Percentiles rank a stretch among this genome's conserved stretches.
phyloP scores from a whole-genome alignment of 2,329 filamentous ascomycete species.

The Clathrospora elynae region DNA sequence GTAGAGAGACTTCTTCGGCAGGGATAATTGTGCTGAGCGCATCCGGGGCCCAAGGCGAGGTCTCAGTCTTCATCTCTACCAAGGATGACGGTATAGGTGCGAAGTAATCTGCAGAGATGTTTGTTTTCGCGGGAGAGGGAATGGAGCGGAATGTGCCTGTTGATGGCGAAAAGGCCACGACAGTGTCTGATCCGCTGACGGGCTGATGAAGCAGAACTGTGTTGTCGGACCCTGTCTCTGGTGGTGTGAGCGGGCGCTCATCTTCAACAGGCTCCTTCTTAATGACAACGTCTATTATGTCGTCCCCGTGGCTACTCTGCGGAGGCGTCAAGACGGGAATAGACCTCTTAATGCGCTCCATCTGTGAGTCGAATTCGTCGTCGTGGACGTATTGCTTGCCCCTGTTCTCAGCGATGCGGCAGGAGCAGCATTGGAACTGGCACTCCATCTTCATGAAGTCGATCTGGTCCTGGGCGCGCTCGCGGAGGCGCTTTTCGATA shows the following conservation, averaged over 20 bases:
- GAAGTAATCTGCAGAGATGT: slow-evolving; percentile 8
- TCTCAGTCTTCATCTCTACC: slow-evolving; percentile 24
- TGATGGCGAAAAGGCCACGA: slow-evolving; percentile 44
- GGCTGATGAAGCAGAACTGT: slow-evolving; percentile 16
- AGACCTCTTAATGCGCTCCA: slow-evolving; percentile 50
- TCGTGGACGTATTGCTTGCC: slow-evolving; percentile 49
- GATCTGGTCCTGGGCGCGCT: slow-evolving; percentile 72
- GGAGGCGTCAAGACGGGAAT: slow-evolving; percentile 64
- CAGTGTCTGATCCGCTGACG: slow-evolving; percentile 23
- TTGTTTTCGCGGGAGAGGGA: slow-evolving; percentile 38
- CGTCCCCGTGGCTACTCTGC: slow-evolving; percentile 64
- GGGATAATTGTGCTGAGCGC: slow-evolving; percentile 25
- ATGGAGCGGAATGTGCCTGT: slow-evolving; percentile 47
- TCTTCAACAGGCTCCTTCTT: slow-evolving; percentile 28
- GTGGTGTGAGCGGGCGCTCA: slow-evolving; percentile 30
- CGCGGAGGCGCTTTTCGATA: slow-evolving; percentile 63
- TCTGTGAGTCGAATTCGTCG: slow-evolving; percentile 41
- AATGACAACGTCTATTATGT: slow-evolving; percentile 40
- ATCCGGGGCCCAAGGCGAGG: slow-evolving; percentile 33
- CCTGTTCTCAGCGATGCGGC: slow-evolving; percentile 52
- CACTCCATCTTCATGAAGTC: slow-evolving; percentile 80
- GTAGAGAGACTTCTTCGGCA: slow-evolving; percentile 16
- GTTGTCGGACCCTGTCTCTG: slow-evolving; percentile 13
- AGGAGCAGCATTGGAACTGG: slow-evolving; percentile 68
- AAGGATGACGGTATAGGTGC: slow-evolving; percentile 24